Evolutionary conservation across 2,329 filamentous ascomycete genomes (phyloP), one percentile per base, ranked within the genome.

Genomic region (Nothophoma quercina): DNA sequence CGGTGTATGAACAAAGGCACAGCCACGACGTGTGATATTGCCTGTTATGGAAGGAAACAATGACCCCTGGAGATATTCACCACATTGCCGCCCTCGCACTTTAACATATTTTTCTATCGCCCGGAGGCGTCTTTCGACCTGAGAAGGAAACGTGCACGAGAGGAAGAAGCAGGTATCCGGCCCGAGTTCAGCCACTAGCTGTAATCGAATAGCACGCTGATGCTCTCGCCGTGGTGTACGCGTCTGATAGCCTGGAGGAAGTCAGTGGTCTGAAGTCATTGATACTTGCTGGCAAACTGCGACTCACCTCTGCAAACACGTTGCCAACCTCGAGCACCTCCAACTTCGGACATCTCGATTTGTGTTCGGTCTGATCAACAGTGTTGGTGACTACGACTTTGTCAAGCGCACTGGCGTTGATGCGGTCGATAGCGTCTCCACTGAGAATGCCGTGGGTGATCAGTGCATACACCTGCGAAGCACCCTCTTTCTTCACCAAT

Each of bases 141-240:
- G 34, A 19, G 10, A 26, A 33, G 28, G 29, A 38, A 13, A 40
- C 16, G 25, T 32, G 18, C 32, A 41, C 16, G 36, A 26, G 15
- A 23, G 32, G 30, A 15, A 22, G 26, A 18, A 22, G 36, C 23
- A 52, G n/a, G 32, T 19, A 36, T 26, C 13, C 23, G 16, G 36
- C 21, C 12, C 32, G 38, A 39, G 5, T 29, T 57, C 57, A 67
- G 62, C 40, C 52, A 67, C 64, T 69, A 92, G 72, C 91, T 88
- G 75, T 91, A 89, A 72, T 92, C 88, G 77, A 99, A 99, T 43
- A 99, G 83, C 56, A 95, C 91, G 73, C 92, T 96, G 77, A 99
- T 96, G 69, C 91, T 96, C 79, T 99, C 95, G 68, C 95, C 95
- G 75, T 98, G 93, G 77, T 99, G 95, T 53, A 98, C 93, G 58